Conservation (phyloP, 2,329 filamentous ascomycete species). For the Beauveria asiatica region DNA sequence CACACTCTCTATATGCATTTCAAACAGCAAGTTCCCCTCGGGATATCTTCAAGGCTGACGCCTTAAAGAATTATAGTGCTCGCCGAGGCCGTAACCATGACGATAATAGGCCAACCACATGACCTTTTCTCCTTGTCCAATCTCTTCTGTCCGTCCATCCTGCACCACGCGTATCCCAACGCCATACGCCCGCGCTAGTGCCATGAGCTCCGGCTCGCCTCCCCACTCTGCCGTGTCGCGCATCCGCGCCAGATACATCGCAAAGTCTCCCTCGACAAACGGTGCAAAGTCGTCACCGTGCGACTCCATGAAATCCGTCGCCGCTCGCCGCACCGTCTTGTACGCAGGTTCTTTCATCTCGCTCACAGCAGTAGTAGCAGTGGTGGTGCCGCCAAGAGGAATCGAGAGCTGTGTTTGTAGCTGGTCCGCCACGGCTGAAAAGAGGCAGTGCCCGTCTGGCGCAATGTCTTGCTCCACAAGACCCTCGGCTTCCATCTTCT, state of each 20-base stretch:
- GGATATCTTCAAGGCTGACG: conserved; percentile 20
- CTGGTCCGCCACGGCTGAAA: conserved; percentile 85
- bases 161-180: conserved; percentile 81
- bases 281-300: conserved; percentile 76
- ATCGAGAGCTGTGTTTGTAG: conserved; percentile 32
- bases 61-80: conserved; percentile 90
- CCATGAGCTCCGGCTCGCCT: conserved; percentile 81
- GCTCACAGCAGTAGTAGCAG: background rate
- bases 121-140: conserved; percentile 41
- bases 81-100: conserved; percentile 86
- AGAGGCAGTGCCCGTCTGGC: conserved; percentile 92
- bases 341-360: conserved; percentile 40
- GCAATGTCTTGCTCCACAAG: conserved; percentile 71
- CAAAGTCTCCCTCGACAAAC: conserved; percentile 69
- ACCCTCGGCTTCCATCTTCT: conserved; percentile 52
- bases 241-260: conserved; percentile 66
- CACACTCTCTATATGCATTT: no score
- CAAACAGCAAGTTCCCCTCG: no score
- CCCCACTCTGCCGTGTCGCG: conserved; percentile 91
- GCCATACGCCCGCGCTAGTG: conserved; percentile 71
- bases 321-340: conserved; percentile 57
- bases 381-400: conserved; percentile 15
- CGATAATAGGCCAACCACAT: conserved; percentile 93
- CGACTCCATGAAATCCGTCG: conserved; percentile 66
- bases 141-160: conserved; percentile 70